phyloP scores from a whole-genome alignment of 1,284 basidiomycete genomes.

The Somion occarium region DNA sequence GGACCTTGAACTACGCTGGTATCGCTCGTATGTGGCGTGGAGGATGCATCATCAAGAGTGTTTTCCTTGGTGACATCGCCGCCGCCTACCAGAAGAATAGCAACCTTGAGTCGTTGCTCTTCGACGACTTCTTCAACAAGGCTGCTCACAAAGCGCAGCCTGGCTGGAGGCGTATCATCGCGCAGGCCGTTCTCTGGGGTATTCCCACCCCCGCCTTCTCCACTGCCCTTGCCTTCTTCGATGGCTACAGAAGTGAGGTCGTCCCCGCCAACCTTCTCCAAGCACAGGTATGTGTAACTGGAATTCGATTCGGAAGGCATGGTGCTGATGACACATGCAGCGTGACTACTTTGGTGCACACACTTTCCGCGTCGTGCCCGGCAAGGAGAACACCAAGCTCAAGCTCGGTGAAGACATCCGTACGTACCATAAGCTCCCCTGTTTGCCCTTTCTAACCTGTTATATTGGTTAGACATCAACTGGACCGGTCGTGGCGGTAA shows the following conservation, averaged over 20 bases:
- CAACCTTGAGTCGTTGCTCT: conserved; percentile 89
- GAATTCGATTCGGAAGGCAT: conserved; percentile 23
- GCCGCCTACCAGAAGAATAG: conserved; percentile 86
- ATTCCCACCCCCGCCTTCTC: conserved; percentile 95
- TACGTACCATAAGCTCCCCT: conserved; percentile 36
- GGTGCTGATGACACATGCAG: conserved; percentile 39
- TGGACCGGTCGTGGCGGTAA: conserved; percentile 94
- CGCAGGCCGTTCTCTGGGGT: conserved; percentile 97
- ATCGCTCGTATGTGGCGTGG: conserved; percentile 99
- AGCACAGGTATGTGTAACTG: conserved; percentile 60
- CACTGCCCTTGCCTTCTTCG: conserved; percentile 98
- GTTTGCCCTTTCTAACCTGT: conserved; percentile 7
- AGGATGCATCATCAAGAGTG: conserved; percentile 99
- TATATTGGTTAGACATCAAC: conserved; percentile 60
- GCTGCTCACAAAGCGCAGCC: conserved; percentile 93
- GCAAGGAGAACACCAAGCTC: conserved; percentile 83
- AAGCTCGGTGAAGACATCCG: conserved; percentile 84
- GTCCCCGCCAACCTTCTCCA: conserved; percentile 95
- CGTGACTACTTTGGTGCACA: conserved; percentile 93
- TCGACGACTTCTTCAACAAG: conserved; percentile 98
- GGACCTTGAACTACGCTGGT: conserved; percentile 92
- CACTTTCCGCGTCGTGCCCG: conserved; percentile 89
- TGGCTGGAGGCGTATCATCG: conserved; percentile 97
- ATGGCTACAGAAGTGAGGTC: conserved; percentile 91
- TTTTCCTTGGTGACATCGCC: conserved; percentile 94